Evolutionary conservation across 2,329 filamentous ascomycete genomes (phyloP).

Genomic region (Tolypocladium tropicale): DNA sequence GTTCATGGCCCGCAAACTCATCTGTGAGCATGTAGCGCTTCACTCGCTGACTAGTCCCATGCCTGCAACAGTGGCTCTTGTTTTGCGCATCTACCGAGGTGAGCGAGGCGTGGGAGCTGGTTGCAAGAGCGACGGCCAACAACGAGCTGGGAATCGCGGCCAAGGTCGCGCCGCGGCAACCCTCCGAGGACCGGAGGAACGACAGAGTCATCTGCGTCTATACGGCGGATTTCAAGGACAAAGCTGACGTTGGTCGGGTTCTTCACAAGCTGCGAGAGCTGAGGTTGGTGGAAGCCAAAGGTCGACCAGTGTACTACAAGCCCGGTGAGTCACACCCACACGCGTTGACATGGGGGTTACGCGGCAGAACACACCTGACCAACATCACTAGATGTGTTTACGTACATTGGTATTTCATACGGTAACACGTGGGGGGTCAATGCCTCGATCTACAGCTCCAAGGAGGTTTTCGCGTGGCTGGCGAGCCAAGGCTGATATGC

Average conservation of each 20-base stretch:
- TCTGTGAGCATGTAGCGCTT: not conserved
- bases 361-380: not conserved
- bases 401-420: slow-evolving; percentile 51
- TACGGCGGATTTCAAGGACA: slow-evolving; percentile 63
- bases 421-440: slow-evolving; percentile 53
- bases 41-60: not conserved
- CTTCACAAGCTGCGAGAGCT: slow-evolving; percentile 51
- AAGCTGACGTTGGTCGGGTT: slow-evolving; percentile 58
- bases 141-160: slow-evolving; percentile 62
- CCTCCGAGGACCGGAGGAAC: slow-evolving; percentile 25
- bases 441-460: slow-evolving; percentile 45
- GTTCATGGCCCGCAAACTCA: not conserved
- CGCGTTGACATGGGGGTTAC: not conserved
- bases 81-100: slow-evolving; percentile 47
- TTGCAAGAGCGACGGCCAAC: slow-evolving; percentile 57
- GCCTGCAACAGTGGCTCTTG: slow-evolving; percentile 56
- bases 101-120: slow-evolving; percentile 52
- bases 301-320: slow-evolving; percentile 65
- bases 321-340: slow-evolving; percentile 38
- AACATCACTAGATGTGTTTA: slow-evolving; percentile 48
- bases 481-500: not conserved
- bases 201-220: slow-evolving; percentile 65
- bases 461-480: slow-evolving; percentile 21
- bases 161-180: slow-evolving; percentile 55
- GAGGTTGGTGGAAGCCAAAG: slow-evolving; percentile 40